Evolutionary conservation across 2,329 filamentous ascomycete genomes (phyloP).

Genomic region (Xylaria polymorpha): DNA sequence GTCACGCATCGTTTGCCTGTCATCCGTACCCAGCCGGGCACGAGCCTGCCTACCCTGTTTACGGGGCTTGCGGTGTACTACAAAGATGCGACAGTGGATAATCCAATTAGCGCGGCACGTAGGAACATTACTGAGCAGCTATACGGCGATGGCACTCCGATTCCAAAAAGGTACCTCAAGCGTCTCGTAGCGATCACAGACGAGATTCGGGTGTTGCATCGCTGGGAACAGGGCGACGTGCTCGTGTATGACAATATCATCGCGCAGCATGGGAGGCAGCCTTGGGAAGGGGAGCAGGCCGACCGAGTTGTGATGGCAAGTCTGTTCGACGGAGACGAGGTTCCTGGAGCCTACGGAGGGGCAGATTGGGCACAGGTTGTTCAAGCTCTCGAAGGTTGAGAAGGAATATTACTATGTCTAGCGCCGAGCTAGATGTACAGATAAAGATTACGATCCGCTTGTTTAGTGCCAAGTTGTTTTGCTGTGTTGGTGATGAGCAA

Average conservation of each 20-base stretch:
- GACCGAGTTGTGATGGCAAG: conserved; percentile 28
- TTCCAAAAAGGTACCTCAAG: conserved; percentile 19
- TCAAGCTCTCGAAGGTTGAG: conserved; percentile 18
- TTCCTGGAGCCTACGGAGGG: conserved; percentile 12
- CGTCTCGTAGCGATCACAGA: conserved; percentile 18
- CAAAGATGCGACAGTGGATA: background rate
- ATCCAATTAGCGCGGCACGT: background rate
- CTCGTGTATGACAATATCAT: conserved; percentile 27
- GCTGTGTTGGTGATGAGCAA: too few species aligned
- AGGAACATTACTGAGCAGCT: conserved; percentile 5
- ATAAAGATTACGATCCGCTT: too few species aligned
- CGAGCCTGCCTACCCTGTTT: conserved; percentile 56
- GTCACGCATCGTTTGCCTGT: conserved; percentile 59
- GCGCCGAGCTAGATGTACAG: too few species aligned
- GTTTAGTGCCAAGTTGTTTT: too few species aligned
- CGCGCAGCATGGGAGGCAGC: conserved; percentile 23
- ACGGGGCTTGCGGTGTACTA: conserved; percentile 13
- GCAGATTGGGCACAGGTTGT: conserved; percentile 25
- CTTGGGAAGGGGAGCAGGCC: conserved; percentile 23
- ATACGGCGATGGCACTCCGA: conserved; percentile 24
- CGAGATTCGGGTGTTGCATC: conserved; percentile 21
- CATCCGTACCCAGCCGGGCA: conserved; percentile 59
- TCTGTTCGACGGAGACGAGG: conserved; percentile 20
- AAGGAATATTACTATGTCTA: background rate
- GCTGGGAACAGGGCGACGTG: conserved; percentile 22